Base-by-base conservation (phyloP, 495 filamentous ascomycete species). In the Copromyces sp. region DNA sequence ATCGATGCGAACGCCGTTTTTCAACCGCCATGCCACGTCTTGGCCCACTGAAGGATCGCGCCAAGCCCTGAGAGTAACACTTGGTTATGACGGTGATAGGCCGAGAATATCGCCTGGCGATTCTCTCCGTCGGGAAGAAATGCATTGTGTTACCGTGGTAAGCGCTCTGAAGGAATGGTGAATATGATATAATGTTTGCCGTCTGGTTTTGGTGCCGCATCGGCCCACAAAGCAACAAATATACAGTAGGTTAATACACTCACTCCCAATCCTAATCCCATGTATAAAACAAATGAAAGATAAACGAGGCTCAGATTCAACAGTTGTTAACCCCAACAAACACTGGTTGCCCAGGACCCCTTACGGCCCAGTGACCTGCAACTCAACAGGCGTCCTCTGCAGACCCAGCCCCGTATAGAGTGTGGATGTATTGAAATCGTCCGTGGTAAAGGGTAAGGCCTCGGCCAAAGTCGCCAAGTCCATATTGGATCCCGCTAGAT, bases 351-450 rank as follows among this genome's bases (percentile, higher is more conserved):
- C 45, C 12, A 24, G n/a, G 45, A 47, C 45, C n/a, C n/a, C 20
- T 47, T 47, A 47, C 45, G 45, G n/a, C 45, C 53, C 53, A 61
- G 53, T 61, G 29, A 32, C 53, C 29, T 61, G 53, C 53, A 61
- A 35, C 53, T 61, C 38, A 35, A n/a, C 53, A 53, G 39, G 20
- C 14, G 35, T 8, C 14, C 37, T 69, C 68, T 73, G 72, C 29
- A 73, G 12, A 40, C 74, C 74, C 9, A 76, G 35, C 3, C 70
- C 73, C 9, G 74, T 70, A 44, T 53, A 17, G 17, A 76, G 38
- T 9, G 47, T 47, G 8, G 70, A 68, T 9, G 40, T 37, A 12
- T 68, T 45, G 39, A 76, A 72, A 14, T 38, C 74, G 32, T 39
- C 70, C 39, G 68, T 68, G 16, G 68, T 69, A 17, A 76, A 69